Percentiles rank a stretch among this genome's conserved stretches.
Conservation (phyloP, 2,329 filamentous ascomycete genomes). For the Paecilomyces fulvus region DNA sequence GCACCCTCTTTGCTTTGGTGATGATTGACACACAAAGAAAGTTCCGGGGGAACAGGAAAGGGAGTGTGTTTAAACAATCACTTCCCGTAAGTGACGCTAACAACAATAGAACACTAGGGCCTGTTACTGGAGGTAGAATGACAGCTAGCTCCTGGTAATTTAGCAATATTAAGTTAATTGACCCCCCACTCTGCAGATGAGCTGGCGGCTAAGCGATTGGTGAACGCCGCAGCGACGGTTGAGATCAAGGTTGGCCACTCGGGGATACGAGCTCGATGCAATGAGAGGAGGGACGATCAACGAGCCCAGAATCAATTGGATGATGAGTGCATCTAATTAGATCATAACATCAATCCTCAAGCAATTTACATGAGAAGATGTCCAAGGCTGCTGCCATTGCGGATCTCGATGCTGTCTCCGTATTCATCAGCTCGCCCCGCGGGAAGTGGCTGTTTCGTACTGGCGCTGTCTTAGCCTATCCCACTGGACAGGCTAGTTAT, state of each 20-base stretch:
- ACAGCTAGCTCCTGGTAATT: background rate
- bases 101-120: background rate
- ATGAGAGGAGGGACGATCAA: background rate
- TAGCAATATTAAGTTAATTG: background rate
- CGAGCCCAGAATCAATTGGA: background rate
- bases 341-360: background rate
- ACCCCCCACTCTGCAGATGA: background rate
- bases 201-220: conserved; percentile 1
- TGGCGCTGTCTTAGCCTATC: background rate
- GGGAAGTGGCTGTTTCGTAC: background rate
- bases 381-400: background rate
- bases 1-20: background rate
- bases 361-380: background rate
- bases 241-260: background rate
- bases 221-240: background rate
- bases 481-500: background rate
- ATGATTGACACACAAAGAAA: background rate
- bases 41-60: background rate
- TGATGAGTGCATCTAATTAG: background rate
- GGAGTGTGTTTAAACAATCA: background rate
- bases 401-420: background rate
- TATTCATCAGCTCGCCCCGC: background rate
- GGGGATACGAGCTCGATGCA: background rate
- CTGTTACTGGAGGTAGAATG: background rate
- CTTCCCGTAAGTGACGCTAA: background rate